A percentile compares a stretch with the other conserved stretches of the same genome.
Conservation (phyloP, 192 early-diverging fungal genomes). For the Entomortierella chlamydospora region DNA sequence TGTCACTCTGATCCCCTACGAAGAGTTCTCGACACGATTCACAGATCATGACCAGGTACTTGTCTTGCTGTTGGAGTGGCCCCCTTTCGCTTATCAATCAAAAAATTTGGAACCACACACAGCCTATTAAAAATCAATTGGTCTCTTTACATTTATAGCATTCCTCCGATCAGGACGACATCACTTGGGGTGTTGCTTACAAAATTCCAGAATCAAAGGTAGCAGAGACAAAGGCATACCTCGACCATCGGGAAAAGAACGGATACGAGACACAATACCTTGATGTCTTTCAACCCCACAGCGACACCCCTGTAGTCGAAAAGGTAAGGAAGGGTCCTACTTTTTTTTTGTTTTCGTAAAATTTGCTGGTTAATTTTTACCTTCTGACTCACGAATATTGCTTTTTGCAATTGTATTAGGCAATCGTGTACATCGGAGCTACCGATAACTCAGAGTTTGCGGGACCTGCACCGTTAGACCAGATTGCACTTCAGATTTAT, state of each 20-base stretch:
- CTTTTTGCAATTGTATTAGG: constrained; percentile 41
- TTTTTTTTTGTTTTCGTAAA: background rate
- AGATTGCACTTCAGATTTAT: constrained; percentile 76
- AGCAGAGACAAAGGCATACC: constrained; percentile 72
- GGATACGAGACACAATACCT: constrained; percentile 80
- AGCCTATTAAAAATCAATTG: background rate
- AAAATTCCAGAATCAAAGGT: constrained; percentile 76
- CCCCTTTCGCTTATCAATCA: too few relatives aligned
- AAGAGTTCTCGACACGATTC: constrained; percentile 70
- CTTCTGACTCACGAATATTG: too few relatives aligned
- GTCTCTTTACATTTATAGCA: constrained; percentile 22
- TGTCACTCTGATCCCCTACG: constrained; percentile 81
- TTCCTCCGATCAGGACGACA: constrained; percentile 56
- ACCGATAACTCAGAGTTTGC: constrained; percentile 83
- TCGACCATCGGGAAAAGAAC: constrained; percentile 92
- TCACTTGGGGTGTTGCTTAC: constrained; percentile 88
- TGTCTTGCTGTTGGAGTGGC: background rate
- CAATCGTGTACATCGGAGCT: constrained; percentile 84
- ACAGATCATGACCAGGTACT: constrained; percentile 60
- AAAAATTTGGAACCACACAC: background rate
- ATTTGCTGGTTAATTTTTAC: too few relatives aligned
- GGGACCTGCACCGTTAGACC: constrained; percentile 69
- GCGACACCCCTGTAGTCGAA: constrained; percentile 57
- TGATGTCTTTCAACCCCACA: constrained; percentile 66
- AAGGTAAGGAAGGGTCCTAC: constrained; percentile 59